phyloP scores from a whole-genome alignment of 2,329 filamentous ascomycete genomes.

The Ophiocordyceps camponoti-leonardi region DNA sequence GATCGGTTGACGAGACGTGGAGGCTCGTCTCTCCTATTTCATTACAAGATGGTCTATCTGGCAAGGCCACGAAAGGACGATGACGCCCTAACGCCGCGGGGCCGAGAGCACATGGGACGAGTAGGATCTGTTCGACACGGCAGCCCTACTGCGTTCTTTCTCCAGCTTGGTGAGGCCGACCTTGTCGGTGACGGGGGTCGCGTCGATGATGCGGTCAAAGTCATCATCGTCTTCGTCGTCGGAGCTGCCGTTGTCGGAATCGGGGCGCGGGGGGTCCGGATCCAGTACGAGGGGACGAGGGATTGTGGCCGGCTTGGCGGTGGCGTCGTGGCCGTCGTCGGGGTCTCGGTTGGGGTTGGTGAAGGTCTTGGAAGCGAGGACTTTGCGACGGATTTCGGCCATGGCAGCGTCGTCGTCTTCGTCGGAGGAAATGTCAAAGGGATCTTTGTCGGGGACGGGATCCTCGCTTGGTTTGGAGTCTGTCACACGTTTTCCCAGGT shows the following conservation, averaged over 20 bases:
- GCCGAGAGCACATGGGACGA: slow-evolving; percentile 31
- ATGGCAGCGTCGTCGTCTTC: slow-evolving; percentile 50
- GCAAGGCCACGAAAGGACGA: not conserved
- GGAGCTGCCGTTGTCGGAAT: slow-evolving; percentile 42
- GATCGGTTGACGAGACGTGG: too few relatives aligned
- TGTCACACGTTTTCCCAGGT: slow-evolving; percentile 35
- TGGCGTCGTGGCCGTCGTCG: slow-evolving; percentile 8
- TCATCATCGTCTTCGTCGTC: slow-evolving; percentile 56
- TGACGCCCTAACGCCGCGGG: slow-evolving; percentile 25
- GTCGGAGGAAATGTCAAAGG: slow-evolving; percentile 62
- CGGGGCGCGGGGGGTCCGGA: slow-evolving; percentile 32
- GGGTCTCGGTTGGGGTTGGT: slow-evolving; percentile 32
- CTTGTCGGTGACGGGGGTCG: slow-evolving; percentile 74
- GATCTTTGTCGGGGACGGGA: slow-evolving; percentile 34
- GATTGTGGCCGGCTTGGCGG: slow-evolving; percentile 41
- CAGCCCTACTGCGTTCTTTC: slow-evolving; percentile 32
- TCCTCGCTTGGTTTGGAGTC: slow-evolving; percentile 4
- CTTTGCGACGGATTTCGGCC: slow-evolving; percentile 77
- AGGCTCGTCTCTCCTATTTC: too few relatives aligned
- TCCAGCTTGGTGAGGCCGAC: slow-evolving; percentile 47
- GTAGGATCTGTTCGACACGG: slow-evolving; percentile 31
- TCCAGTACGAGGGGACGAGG: slow-evolving; percentile 41
- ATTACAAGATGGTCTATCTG: too few relatives aligned
- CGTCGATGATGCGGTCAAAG: slow-evolving; percentile 87
- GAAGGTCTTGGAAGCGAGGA: slow-evolving; percentile 86